phyloP scores from a whole-genome alignment of 805 yeast species.

The Wickerhamomyces alni region DNA sequence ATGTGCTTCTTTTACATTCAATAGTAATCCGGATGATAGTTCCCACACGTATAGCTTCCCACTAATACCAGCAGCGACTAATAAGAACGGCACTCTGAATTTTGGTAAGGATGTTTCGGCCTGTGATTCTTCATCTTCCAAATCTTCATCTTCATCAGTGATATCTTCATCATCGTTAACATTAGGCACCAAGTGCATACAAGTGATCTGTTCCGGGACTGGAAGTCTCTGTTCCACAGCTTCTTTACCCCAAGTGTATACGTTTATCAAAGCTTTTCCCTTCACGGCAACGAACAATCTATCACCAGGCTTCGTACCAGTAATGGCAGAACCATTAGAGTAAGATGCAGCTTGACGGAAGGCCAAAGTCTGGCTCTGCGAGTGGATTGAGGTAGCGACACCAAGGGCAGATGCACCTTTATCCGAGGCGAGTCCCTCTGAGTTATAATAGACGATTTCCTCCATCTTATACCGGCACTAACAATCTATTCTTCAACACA shows the following conservation, averaged over 20 bases:
- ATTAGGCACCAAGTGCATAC: constrained; percentile 42
- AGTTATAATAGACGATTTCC: constrained; percentile 42
- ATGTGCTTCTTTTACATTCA: constrained; percentile 74
- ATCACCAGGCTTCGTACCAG: constrained; percentile 32
- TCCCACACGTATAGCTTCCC: constrained; percentile 89
- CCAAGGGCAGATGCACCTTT: constrained; percentile 39
- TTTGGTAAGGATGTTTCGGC: constrained; percentile 26
- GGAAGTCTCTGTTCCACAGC: constrained; percentile 76
- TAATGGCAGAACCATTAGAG: constrained; percentile 43
- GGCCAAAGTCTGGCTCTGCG: constrained; percentile 35
- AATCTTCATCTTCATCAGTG: constrained; percentile 13
- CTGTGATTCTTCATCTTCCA: constrained; percentile 8
- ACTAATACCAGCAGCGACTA: constrained; percentile 68
- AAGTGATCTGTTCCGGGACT: constrained; percentile 69
- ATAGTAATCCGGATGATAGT: constrained; percentile 63
- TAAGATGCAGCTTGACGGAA: constrained; percentile 44
- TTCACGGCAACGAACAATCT: constrained; percentile 53
- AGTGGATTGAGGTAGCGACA: constrained; percentile 35
- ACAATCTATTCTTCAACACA: too few species aligned
- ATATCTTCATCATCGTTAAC: constrained; percentile 16
- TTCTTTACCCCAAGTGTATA: constrained; percentile 65
- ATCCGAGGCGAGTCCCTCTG: constrained; percentile 38
- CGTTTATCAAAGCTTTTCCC: constrained; percentile 70
- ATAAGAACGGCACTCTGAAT: constrained; percentile 52
- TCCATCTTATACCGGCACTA: constrained; percentile 31